Conservation (phyloP, 139 green algal species). For the Micractinium conductrix region DNA sequence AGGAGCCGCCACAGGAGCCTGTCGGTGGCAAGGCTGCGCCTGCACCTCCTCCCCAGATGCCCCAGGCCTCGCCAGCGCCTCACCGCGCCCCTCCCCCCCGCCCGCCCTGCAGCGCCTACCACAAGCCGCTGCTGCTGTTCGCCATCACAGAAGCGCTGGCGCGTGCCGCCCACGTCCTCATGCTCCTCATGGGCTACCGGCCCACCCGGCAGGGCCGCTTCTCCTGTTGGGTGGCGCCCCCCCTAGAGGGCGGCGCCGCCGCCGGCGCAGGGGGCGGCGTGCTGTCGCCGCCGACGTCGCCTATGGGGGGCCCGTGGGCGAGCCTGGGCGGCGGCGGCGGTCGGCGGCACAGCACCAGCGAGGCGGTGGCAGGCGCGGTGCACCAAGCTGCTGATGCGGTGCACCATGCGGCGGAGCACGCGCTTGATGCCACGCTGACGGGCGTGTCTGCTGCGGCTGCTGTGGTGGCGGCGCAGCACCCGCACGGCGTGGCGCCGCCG, state of each 20-base stretch:
- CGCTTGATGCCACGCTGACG: constrained; percentile 25
- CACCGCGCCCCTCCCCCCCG: too few relatives aligned
- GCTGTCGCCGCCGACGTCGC: constrained; percentile 7
- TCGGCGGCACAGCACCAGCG: constrained; percentile 13
- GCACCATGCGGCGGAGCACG: constrained; percentile 35
- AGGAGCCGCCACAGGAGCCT: too few relatives aligned
- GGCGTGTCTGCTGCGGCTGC: constrained; percentile 21
- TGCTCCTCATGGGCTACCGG: constrained; percentile 34
- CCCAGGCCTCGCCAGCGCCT: too few relatives aligned
- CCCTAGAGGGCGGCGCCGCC: not conserved
- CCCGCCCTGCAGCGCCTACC: constrained; percentile 32
- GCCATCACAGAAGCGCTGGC: constrained; percentile 32
- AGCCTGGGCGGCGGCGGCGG: not conserved
- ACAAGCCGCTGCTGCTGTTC: constrained; percentile 61
- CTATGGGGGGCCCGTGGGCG: too few relatives aligned
- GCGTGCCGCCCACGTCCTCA: constrained; percentile 10
- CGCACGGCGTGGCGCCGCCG: constrained; percentile 8
- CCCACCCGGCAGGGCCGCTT: constrained; percentile 36
- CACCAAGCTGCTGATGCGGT: constrained; percentile 9
- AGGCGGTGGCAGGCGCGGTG: not conserved
- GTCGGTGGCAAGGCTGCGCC: too few relatives aligned
- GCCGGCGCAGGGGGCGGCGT: not conserved
- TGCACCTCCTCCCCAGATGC: too few relatives aligned
- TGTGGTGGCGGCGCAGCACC: constrained; percentile 30
- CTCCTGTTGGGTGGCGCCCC: constrained; percentile 33